Evolutionary conservation across 257 asterid genomes (phyloP), one percentile per base, ranked within the genome.

Genomic region (Asclepias syriaca): DNA sequence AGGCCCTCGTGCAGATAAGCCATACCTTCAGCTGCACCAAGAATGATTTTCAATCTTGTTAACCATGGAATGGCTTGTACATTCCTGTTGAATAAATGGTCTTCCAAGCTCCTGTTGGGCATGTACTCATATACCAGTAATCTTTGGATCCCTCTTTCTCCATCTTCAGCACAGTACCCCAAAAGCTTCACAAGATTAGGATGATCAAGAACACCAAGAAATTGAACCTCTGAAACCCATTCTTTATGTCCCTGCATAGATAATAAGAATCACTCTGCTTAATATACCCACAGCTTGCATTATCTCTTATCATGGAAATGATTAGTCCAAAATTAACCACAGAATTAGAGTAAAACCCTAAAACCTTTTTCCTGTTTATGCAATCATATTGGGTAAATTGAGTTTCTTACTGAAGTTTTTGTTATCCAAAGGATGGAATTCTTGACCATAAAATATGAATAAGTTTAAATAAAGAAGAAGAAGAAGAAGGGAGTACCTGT

Each of bases 151-250:
- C 98, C 98, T 77, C 98, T 75, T 80, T 93, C 98, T 46, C 96
- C 96, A 77, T 93, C 96, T 65, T 75, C 75, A 6, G 96, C 84
- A 80, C 98, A 93, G 78, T 89, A 93, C 76, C 98, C 98, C 61
- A 90, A 77, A 72, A 93, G 98, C 75, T 93, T 93, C 56, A 93
- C 98, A 39, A 93, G 93, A 79, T 86, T 86, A 24, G 92, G 96
- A 78, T 93, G 98, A 75, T 89, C 88, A 7, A 93, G 72, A 53
- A 89, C 97, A 73, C 97, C 96, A 32, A 93, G 98, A 75, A 89
- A 90, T 71, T 90, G 98, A 58, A 93, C 97, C 77, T 93, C 98
- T 8, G 97, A 91, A 65, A 93, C 77, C 98, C 98, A 93, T 77
- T 93, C 89, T 73, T 91, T 89, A 77, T 93, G 98, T 45, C 98